These are phyloP conservation scores for Cladophialophora exuberans DNA, from an alignment of 2,329 filamentous ascomycete species.

Conservation along the genomic window DNA sequence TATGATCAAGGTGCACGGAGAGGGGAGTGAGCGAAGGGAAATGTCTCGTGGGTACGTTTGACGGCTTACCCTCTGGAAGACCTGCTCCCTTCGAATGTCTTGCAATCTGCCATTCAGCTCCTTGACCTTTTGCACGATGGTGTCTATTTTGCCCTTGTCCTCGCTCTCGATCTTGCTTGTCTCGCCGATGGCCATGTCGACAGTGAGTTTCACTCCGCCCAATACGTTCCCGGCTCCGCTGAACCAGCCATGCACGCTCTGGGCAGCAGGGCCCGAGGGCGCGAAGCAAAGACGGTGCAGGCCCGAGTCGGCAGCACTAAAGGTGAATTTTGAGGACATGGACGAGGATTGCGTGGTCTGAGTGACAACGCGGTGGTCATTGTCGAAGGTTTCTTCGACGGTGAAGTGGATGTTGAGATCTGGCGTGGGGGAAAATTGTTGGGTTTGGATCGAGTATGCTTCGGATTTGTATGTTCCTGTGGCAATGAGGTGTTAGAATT, in stretches of 20 bases:
- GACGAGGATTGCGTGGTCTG: conserved; percentile 71
- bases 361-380: conserved; percentile 87
- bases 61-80: conserved; percentile 88
- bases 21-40: no score
- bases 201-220: conserved; percentile 77
- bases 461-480: conserved; percentile 82
- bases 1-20: neutral
- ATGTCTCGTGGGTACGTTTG: neutral
- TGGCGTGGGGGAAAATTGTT: conserved; percentile 71
- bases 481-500: neutral
- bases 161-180: conserved; percentile 90
- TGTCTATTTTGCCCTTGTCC: conserved; percentile 90
- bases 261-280: conserved; percentile 72
- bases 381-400: conserved; percentile 95
- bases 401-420: conserved; percentile 85
- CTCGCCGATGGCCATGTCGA: conserved; percentile 93
- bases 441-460: conserved; percentile 74
- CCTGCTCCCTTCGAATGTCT: conserved; percentile 90
- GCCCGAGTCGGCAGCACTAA: conserved; percentile 90
- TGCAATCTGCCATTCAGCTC: conserved; percentile 85
- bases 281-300: conserved; percentile 96
- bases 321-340: conserved; percentile 83
- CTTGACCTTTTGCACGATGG: conserved; percentile 84
- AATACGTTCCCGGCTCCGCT: conserved; percentile 67
- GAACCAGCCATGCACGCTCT: conserved; percentile 72